These are phyloP conservation scores for Venturiaceae sp. DNA, from an alignment of 2,329 filamentous ascomycete genomes.

Conservation along the genomic window DNA sequence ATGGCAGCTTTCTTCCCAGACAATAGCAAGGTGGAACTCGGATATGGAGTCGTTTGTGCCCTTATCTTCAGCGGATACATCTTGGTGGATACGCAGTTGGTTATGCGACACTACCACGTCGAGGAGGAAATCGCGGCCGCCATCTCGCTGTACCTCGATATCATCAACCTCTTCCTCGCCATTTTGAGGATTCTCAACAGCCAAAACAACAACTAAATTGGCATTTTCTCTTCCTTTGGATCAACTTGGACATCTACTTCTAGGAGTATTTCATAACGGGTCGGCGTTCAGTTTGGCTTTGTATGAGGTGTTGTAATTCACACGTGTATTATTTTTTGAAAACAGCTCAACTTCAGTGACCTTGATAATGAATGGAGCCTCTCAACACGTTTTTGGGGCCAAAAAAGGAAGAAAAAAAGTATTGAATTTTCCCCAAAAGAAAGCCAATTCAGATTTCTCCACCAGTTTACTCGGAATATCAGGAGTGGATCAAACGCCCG, in stretches of 20 bases:
- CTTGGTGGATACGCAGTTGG: constrained; percentile 88
- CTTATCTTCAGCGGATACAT: constrained; percentile 93
- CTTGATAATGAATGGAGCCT: no score
- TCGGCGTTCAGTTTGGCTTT: background rate
- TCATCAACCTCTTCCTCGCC: constrained; percentile 93
- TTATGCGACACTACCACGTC: constrained; percentile 92
- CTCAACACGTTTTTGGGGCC: no score
- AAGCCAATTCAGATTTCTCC: no score
- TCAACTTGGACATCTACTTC: constrained; percentile 3
- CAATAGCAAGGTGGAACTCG: constrained; percentile 70
- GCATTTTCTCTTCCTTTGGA: background rate
- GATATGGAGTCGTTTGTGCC: constrained; percentile 73
- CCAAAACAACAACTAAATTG: constrained; percentile 74
- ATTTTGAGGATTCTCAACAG: constrained; percentile 95
- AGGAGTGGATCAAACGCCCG: no score
- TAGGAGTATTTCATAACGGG: background rate
- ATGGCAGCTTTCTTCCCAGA: constrained; percentile 84
- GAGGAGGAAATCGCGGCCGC: constrained; percentile 96
- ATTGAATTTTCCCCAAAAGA: no score
- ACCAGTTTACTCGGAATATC: no score
- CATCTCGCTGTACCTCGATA: constrained; percentile 90
- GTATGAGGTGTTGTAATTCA: background rate
- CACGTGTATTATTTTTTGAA: no score
- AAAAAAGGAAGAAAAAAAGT: no score
- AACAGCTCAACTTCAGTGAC: no score